Evolutionary conservation across 495 filamentous ascomycete genomes (phyloP), one percentile per base, ranked within the genome.

Genomic region (Coniosporium apollinis): DNA sequence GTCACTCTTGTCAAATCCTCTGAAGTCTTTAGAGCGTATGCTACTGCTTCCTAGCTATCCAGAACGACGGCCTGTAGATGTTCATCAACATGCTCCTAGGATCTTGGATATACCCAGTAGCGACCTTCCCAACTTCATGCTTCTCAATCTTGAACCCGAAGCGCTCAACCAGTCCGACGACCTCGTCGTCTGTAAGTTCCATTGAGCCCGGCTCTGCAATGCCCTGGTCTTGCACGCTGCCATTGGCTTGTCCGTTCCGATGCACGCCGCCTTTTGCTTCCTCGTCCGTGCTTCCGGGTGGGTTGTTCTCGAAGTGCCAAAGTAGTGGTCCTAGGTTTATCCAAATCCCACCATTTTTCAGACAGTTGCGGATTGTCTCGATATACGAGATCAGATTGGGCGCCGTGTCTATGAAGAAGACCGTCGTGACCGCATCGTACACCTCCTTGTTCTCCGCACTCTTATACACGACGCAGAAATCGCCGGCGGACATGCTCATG

Each of bases 381-480:
- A 96, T 70, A 47, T 94, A 96, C 6, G 74, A 68, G 36, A 94
- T 76, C 18, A 94, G 48, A 51, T 96, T 94, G 13, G 86, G 84
- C 18, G 89, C 89, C 3, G 89, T 97, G 53, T 97, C 91, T 20
- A 97, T 78, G 61, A 96, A 97, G 54, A 94, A 97, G 3, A 92
- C 79, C 3, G 79, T 81, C 1, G 78, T 72, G 2, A 97, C 84
- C 1, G 76, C 85, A 49, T 92, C 77, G 53, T 82, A 94, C 0
- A 47, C 48, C 2, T 65, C 69, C 19, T 56, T 55, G 31, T 81
- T 66, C 13, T 62, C 58, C 1, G 65, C 59, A 31, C 70, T 50
- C 22, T 57, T 65, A 55, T 97, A 94, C 2, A 81, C 48, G 4
- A 76, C 71, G 33, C 82, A 62, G 50, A 94, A 94, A 47, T 94